Evolutionary conservation across 371 early-diverging fungal species (phyloP), one percentile per base, ranked within the genome.

Genomic region (Nematocida ironsii): DNA sequence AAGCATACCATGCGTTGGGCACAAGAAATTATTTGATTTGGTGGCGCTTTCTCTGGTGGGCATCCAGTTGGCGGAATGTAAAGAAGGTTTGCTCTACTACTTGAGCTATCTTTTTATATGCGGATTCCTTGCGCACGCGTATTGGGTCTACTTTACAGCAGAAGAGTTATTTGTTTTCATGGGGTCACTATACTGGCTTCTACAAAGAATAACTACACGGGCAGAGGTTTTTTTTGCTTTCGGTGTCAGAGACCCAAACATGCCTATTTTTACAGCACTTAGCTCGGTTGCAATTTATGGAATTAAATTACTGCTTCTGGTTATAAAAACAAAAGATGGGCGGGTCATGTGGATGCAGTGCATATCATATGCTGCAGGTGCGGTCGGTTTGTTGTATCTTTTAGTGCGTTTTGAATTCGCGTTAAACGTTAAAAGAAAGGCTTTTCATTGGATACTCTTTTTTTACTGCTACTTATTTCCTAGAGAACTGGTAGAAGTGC

Each of bases 371-470:
- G 5, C 58, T 4, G 5, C n/a, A 18, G 13, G 57, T 16, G 11
- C 7, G 9, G 13, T 50, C 9, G 56, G 7, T 4, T 20, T 52
- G 11, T n/a, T 75, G 80, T 44, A 16, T 42, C n/a, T 68, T 13
- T 71, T 78, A 11, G 6, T 54, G 0, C 9, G 20, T 11, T 16
- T 18, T 11, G 5, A 33, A 23, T 3, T 20, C 23, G 69, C 80
- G 4, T 25, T 62, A 11, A 78, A 78, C 47, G 33, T 42, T 3
- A 48, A 56, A n/a, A 78, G 80, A 78, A 78, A 78, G 40, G 11
- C 47, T 7, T 56, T 78, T 20, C 80, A 78, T 47, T 70, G 25
- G n/a, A 5, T n/a, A 16, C 7, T 66, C 4, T 78, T 78, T 52
- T 25, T 33, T 7, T 78, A 78, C 56, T 58, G 40, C 71, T 33